Conservation (phyloP, 2,329 filamentous ascomycete genomes). For the Fusarium duplospermum region DNA sequence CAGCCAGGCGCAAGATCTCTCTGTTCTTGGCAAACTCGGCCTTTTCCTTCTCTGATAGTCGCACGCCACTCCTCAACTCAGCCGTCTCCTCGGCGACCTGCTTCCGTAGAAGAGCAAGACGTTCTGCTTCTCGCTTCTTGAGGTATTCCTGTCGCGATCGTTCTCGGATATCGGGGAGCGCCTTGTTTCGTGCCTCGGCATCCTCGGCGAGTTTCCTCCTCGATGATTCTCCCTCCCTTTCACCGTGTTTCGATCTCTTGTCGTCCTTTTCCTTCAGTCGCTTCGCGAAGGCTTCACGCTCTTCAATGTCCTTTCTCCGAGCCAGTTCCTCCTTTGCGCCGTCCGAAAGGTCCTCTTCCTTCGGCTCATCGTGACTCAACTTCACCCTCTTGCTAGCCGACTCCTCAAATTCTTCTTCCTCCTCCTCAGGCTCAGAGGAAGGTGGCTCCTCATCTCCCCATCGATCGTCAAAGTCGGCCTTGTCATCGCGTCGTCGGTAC, state of each 20-base stretch:
- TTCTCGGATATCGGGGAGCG: conserved; percentile 83
- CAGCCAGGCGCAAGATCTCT: conserved; percentile 82
- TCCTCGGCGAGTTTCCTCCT: conserved; percentile 65
- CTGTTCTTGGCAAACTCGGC: conserved; percentile 90
- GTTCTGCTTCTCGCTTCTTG: conserved; percentile 89
- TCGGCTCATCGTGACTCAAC: conserved; percentile 66
- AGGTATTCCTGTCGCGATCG: conserved; percentile 92
- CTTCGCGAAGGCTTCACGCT: conserved; percentile 84
- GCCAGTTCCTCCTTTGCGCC: conserved; percentile 68
- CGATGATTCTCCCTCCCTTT: conserved; percentile 67
- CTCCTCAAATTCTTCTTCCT: conserved; percentile 71
- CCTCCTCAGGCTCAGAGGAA: conserved; percentile 55
- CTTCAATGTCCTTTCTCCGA: conserved; percentile 74
- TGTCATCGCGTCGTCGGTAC: conserved; percentile 55
- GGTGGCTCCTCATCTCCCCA: conserved; percentile 82
- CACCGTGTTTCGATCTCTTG: conserved; percentile 75
- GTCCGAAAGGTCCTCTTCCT: conserved; percentile 66
- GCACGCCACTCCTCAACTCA: conserved; percentile 80
- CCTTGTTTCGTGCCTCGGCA: conserved; percentile 73
- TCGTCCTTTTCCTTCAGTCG: conserved; percentile 79
- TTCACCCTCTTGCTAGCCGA: conserved; percentile 79
- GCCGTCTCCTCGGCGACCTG: conserved; percentile 91
- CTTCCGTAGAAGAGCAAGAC: conserved; percentile 84
- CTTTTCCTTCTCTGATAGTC: conserved; percentile 81
- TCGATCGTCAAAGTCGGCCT: conserved; percentile 75